Evolutionary conservation across 2,329 filamentous ascomycete genomes (phyloP).

Genomic region (Xylariaceae sp.): DNA sequence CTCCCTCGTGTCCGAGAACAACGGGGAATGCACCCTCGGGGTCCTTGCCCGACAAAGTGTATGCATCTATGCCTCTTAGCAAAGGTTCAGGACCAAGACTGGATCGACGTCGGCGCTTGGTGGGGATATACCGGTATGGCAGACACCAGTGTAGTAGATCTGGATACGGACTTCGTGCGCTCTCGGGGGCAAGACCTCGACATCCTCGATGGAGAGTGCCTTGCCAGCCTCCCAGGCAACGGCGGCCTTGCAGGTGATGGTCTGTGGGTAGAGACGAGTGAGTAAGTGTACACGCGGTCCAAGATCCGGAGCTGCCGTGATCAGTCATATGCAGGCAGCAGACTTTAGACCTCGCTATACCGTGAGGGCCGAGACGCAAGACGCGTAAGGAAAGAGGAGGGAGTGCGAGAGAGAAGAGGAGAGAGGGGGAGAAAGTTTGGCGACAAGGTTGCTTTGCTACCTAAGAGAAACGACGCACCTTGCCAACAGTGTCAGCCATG

Average conservation of each 20-base stretch:
- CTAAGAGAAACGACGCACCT: constrained; percentile 36
- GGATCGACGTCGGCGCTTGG: constrained; percentile 23
- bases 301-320: background rate
- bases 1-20: constrained; percentile 84
- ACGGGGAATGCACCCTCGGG: constrained; percentile 92
- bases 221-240: constrained; percentile 96
- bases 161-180: constrained; percentile 95
- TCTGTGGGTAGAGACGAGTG: constrained; percentile 46
- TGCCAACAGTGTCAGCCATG: constrained; percentile 49
- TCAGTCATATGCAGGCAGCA: background rate
- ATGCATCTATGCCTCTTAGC: constrained; percentile 60
- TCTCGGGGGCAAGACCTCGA: constrained; percentile 84
- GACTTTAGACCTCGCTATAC: background rate
- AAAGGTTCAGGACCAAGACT: constrained; percentile 28
- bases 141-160: constrained; percentile 97
- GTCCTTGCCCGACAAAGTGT: constrained; percentile 93
- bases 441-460: too few species aligned
- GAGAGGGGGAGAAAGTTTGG: too few species aligned
- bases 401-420: too few species aligned
- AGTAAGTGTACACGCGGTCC: constrained; percentile 8
- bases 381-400: background rate
- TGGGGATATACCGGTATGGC: constrained; percentile 73
- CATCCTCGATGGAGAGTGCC: constrained; percentile 80
- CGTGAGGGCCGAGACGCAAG: background rate
- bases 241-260: constrained; percentile 94